Conservation (phyloP, 257 asterid species). For the Ajuga chamaepitys region DNA sequence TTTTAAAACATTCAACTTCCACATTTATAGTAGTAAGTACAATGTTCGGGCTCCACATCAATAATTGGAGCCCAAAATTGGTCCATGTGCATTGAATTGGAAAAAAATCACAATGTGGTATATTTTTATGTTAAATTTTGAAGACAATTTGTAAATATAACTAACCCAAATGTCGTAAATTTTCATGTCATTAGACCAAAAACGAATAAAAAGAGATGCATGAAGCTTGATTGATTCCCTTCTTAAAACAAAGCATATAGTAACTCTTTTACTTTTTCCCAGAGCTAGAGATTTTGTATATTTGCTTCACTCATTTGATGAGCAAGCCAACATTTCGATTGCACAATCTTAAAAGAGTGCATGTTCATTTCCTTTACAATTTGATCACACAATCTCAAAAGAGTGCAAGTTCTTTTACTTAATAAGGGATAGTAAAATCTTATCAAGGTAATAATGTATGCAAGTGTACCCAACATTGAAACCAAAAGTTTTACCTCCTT, state of each 20-base stretch:
- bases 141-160: no score
- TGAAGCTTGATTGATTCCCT: background rate
- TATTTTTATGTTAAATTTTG: no score
- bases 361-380: background rate
- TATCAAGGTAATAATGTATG: background rate
- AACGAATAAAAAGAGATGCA: background rate
- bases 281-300: background rate
- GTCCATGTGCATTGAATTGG: no score
- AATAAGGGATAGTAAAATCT: background rate
- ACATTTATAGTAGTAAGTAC: no score
- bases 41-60: no score
- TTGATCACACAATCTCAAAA: background rate
- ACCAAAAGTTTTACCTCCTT: constrained; percentile 50
- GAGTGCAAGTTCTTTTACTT: background rate
- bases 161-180: no score
- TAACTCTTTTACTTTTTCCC: background rate
- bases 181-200: no score
- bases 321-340: background rate
- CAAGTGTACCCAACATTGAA: background rate
- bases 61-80: no score
- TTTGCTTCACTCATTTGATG: background rate
- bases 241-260: background rate
- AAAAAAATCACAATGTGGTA: no score
- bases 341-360: background rate
- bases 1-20: no score